Conservation (phyloP, 306 rosid species). For the Citrullus colocynthis region DNA sequence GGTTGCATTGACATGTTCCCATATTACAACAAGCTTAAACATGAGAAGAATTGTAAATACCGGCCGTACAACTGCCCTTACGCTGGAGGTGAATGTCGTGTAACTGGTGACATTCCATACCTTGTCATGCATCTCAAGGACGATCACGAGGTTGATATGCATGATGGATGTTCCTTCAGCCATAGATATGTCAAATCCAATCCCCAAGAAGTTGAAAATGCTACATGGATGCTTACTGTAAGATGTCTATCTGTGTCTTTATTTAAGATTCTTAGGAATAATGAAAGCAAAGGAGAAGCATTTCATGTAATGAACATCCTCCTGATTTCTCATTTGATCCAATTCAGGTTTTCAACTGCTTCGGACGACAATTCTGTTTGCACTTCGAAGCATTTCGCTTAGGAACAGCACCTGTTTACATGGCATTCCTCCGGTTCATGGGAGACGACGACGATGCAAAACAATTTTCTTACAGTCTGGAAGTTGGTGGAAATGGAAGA, state of each 20-base stretch:
- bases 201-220: conserved; percentile 41
- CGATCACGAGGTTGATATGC: conserved; percentile 49
- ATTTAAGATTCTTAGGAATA: background rate
- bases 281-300: background rate
- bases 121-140: conserved; percentile 39
- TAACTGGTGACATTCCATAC: conserved; percentile 34
- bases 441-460: conserved; percentile 46
- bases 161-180: conserved; percentile 38
- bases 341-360: conserved; percentile 42
- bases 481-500: conserved; percentile 40
- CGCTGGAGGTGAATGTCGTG: conserved; percentile 40
- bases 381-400: conserved; percentile 46
- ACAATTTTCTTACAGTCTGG: conserved; percentile 35
- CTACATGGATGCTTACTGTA: conserved; percentile 50
- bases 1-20: conserved; percentile 42
- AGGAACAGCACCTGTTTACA: conserved; percentile 42
- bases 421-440: conserved; percentile 50
- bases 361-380: conserved; percentile 42
- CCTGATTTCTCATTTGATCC: background rate
- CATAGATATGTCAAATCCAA: conserved; percentile 51
- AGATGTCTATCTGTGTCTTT: background rate
- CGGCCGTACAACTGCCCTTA: conserved; percentile 44
- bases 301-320: background rate
- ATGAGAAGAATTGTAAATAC: conserved; percentile 36
- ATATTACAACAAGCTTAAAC: conserved; percentile 41